Conservation (phyloP, 2,329 filamentous ascomycete species). For the Curvularia sp. region DNA sequence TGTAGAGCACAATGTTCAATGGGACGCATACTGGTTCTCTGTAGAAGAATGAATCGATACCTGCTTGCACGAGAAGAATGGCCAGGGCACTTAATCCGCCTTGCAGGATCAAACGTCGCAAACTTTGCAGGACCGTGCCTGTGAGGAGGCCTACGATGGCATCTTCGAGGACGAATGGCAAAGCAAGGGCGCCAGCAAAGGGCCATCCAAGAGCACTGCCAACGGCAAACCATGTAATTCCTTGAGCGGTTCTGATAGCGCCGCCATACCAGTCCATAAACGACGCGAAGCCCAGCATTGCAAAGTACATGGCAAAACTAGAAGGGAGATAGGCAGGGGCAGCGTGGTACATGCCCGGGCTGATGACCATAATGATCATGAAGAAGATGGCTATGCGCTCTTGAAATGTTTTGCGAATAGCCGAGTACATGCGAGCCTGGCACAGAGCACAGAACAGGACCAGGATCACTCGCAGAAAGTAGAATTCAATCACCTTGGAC, state of each 20-base stretch:
- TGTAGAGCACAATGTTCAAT: conserved; percentile 95
- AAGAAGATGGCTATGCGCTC: conserved; percentile 86
- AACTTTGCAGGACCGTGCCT: conserved; percentile 65
- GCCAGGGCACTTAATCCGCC: conserved; percentile 71
- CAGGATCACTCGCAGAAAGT: conserved; percentile 78
- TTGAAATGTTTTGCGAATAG: conserved; percentile 77
- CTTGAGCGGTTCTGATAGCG: conserved; percentile 73
- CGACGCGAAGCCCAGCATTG: conserved; percentile 81
- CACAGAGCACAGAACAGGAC: conserved; percentile 79
- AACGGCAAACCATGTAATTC: conserved; percentile 88
- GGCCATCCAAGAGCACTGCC: conserved; percentile 92
- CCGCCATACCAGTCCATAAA: conserved; percentile 91
- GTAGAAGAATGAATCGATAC: conserved; percentile 85
- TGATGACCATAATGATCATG: conserved; percentile 74
- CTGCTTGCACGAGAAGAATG: conserved; percentile 71
- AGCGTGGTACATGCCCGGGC: conserved; percentile 92
- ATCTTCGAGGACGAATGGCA: conserved; percentile 84
- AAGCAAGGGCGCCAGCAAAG: conserved; percentile 81
- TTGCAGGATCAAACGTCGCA: conserved; percentile 67
- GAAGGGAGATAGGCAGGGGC: conserved; percentile 87
- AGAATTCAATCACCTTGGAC: conserved; percentile 73
- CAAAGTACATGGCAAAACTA: conserved; percentile 95
- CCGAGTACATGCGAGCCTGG: conserved; percentile 81
- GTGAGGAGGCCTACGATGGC: conserved; percentile 60
- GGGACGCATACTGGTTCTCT: conserved; percentile 77